Evolutionary conservation across 768 basidiomycete genomes (phyloP).

Genomic region (Agrocybe praecox): DNA sequence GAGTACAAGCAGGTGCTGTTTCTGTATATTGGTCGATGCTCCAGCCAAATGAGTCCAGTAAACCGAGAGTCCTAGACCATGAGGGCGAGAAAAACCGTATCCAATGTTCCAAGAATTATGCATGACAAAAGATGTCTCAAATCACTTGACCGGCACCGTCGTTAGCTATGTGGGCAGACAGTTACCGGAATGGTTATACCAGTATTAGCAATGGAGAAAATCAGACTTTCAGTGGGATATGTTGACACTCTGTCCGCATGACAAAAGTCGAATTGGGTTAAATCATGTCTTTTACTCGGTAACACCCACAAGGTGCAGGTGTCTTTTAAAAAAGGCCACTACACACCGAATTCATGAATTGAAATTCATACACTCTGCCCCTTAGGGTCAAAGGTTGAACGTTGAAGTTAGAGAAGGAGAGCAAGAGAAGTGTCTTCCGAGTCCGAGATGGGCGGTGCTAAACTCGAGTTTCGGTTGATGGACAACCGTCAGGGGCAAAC

Average conservation of each 20-base stretch:
- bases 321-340: too few relatives aligned
- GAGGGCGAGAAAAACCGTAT: background rate
- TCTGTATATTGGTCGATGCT: too few relatives aligned
- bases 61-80: too few relatives aligned
- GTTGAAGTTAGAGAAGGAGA: background rate
- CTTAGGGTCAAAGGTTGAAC: background rate
- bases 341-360: background rate
- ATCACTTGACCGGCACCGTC: background rate
- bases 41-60: too few relatives aligned
- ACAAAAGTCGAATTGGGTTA: background rate
- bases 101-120: background rate
- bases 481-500: background rate
- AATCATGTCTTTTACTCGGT: background rate
- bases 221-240: background rate
- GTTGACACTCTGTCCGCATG: background rate
- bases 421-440: background rate
- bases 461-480: background rate
- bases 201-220: background rate
- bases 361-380: background rate
- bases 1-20: background rate
- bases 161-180: background rate
- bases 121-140: background rate
- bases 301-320: too few relatives aligned
- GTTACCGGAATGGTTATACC: background rate
- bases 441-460: background rate